These are phyloP conservation scores for Geranium incanum DNA, from an alignment of 441 rosid genomes.

Conservation along the genomic window DNA sequence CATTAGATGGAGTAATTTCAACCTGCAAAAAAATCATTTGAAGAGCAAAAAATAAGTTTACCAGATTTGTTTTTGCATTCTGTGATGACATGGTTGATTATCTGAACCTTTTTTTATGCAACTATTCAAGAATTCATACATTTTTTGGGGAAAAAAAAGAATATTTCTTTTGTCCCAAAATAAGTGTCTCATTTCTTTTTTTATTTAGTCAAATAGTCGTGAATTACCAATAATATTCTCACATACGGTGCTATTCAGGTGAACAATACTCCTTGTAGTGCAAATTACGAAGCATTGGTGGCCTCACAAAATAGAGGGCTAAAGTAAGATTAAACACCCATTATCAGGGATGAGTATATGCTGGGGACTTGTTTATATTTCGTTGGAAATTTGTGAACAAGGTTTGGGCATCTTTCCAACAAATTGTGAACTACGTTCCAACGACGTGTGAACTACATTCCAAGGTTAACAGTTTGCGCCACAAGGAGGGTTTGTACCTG, in stretches of 20 bases:
- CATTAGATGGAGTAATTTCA: constrained; percentile 60
- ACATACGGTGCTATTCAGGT: neutral
- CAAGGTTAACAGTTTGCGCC: too few relatives aligned
- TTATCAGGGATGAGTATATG: too few relatives aligned
- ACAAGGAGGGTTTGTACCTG: too few relatives aligned
- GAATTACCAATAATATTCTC: neutral
- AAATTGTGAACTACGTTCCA: too few relatives aligned
- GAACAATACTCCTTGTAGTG: too few relatives aligned
- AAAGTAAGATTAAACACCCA: too few relatives aligned
- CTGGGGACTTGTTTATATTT: too few relatives aligned
- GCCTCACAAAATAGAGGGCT: too few relatives aligned
- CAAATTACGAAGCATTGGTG: too few relatives aligned
- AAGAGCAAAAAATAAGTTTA: constrained; percentile 7
- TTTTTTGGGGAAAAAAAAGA: constrained; percentile 4
- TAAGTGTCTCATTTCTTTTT: neutral
- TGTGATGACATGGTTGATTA: neutral
- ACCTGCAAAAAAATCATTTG: constrained; percentile 34
- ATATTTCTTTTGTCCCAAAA: neutral
- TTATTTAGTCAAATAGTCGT: neutral
- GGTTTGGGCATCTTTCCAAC: too few relatives aligned
- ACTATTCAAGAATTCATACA: neutral
- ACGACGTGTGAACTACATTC: too few relatives aligned
- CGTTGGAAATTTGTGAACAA: too few relatives aligned
- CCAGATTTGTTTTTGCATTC: neutral
- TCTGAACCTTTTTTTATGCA: neutral